Evolutionary conservation across 306 rosid genomes (phyloP).

Genomic region (Luffa aegyptiaca): DNA sequence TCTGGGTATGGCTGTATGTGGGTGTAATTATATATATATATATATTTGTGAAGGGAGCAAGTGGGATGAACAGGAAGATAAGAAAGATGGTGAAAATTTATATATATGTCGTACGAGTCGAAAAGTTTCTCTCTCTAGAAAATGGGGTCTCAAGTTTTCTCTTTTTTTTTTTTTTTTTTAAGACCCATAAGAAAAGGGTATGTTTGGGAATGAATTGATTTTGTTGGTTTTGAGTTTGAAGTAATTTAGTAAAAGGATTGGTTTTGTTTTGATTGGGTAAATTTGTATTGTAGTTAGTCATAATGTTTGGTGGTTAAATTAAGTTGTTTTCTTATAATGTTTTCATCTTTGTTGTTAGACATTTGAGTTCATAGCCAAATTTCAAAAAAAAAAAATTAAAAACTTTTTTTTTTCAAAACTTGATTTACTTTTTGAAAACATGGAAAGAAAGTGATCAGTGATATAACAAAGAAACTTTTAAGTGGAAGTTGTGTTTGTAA

Average conservation of each 20-base stretch:
- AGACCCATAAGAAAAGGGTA: not conserved
- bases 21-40: not conserved
- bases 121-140: not conserved
- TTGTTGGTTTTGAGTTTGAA: not conserved
- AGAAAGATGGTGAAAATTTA: slow-evolving; percentile 6
- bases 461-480: too few relatives aligned
- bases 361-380: too few relatives aligned
- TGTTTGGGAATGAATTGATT: not conserved
- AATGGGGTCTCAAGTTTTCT: not conserved
- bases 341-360: too few relatives aligned
- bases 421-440: too few relatives aligned
- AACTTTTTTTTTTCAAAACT: too few relatives aligned
- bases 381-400: too few relatives aligned
- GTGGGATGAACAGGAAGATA: slow-evolving; percentile 2
- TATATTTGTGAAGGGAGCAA: not conserved
- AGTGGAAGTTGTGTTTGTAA: too few relatives aligned
- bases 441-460: too few relatives aligned
- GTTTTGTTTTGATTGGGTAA: too few relatives aligned
- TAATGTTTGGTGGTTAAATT: too few relatives aligned
- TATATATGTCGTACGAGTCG: not conserved
- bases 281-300: too few relatives aligned
- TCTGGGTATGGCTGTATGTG: slow-evolving; percentile 7
- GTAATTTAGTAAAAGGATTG: not conserved
- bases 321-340: too few relatives aligned
- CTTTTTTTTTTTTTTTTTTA: not conserved